A percentile compares a stretch with the other conserved stretches of the same genome.
These are phyloP conservation scores for Hypericum perforatum DNA, from an alignment of 345 rosid species.

Conservation along the genomic window DNA sequence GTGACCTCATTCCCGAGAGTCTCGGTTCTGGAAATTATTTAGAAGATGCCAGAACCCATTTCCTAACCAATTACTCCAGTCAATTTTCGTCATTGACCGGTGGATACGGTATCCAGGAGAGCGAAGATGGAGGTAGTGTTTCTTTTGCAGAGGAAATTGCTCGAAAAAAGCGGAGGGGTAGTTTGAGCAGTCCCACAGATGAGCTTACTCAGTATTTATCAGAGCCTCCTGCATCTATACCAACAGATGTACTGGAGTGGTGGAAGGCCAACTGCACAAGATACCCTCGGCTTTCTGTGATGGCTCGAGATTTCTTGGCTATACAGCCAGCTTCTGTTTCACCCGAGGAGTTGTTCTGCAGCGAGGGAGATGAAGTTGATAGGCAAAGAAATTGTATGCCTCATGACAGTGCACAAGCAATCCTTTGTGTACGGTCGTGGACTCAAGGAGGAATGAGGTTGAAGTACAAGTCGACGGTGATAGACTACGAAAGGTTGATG, in stretches of 20 bases:
- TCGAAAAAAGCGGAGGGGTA: constrained; percentile 78
- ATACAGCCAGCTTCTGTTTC: constrained; percentile 72
- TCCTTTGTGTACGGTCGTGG: constrained; percentile 85
- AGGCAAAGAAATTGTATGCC: constrained; percentile 67
- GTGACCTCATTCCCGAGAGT: constrained; percentile 75
- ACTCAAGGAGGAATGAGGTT: constrained; percentile 60
- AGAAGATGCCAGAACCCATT: constrained; percentile 79
- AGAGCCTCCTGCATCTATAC: constrained; percentile 77
- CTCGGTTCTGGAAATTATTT: constrained; percentile 56
- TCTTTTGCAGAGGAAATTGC: constrained; percentile 92
- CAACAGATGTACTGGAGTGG: constrained; percentile 86
- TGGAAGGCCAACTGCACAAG: constrained; percentile 85
- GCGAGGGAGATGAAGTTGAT: constrained; percentile 63
- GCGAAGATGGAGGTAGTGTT: constrained; percentile 65
- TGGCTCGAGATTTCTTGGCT: constrained; percentile 85
- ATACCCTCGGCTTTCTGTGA: constrained; percentile 67
- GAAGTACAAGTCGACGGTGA: constrained; percentile 63
- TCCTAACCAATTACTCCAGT: constrained; percentile 53
- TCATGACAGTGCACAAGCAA: constrained; percentile 52
- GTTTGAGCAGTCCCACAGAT: constrained; percentile 53
- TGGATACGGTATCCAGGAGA: constrained; percentile 58
- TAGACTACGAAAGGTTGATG: constrained; percentile 76
- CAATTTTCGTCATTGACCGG: constrained; percentile 52
- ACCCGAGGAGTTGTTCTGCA: constrained; percentile 69
- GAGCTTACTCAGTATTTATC: constrained; percentile 88